Percentiles rank a stretch among this genome's conserved stretches.
Conservation (phyloP, 169 alveolate genomes). For the Eimeria falciformis region DNA sequence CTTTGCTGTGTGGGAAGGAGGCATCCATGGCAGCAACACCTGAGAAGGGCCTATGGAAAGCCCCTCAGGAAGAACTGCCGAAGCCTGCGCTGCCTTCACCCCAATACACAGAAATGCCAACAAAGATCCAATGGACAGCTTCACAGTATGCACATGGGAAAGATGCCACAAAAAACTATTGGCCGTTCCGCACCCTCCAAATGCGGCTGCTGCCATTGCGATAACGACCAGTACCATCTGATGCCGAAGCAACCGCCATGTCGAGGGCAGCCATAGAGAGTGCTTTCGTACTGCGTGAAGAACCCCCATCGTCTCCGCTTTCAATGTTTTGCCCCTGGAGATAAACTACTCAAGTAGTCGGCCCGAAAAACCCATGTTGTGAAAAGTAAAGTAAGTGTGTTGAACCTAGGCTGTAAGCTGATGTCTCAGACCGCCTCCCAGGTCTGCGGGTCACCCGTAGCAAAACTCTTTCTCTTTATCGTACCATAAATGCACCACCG, state of each 20-base stretch:
- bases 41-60: slow-evolving; percentile 68
- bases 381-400: no score
- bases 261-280: not conserved
- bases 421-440: no score
- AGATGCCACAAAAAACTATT: not conserved
- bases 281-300: not conserved
- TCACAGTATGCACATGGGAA: no score
- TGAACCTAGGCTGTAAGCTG: no score
- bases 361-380: not conserved
- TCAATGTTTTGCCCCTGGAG: not conserved
- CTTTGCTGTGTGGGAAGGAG: slow-evolving; percentile 42
- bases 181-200: not conserved
- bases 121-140: not conserved
- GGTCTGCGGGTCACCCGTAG: no score
- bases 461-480: no score
- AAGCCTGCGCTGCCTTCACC: no score
- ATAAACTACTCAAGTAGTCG: not conserved
- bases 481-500: no score
- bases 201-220: not conserved
- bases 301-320: not conserved
- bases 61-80: slow-evolving; percentile 22
- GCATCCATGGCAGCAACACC: slow-evolving; percentile 73
- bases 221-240: not conserved
- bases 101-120: not conserved
- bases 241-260: not conserved